Evolutionary conservation across 2,329 filamentous ascomycete species (phyloP).

Genomic region (Drechslerella stenobrocha): DNA sequence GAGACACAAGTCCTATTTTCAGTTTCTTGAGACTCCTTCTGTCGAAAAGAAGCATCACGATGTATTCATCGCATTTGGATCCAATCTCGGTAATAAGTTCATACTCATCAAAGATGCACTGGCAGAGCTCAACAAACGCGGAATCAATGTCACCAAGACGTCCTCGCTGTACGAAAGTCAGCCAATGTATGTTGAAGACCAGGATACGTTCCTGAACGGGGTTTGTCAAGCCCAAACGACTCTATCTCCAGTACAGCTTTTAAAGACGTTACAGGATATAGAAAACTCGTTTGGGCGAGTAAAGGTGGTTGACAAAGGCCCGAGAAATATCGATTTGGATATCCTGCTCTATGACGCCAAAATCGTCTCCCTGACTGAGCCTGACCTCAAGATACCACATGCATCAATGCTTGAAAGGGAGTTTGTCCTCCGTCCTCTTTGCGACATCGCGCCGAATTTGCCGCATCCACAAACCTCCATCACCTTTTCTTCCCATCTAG

Average conservation of each 20-base stretch:
- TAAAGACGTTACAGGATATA: conserved; percentile 81
- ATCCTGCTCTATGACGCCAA: conserved; percentile 79
- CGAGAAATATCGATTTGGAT: conserved; percentile 91
- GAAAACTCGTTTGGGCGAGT: conserved; percentile 72
- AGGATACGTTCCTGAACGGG: conserved; percentile 86
- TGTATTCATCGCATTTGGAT: conserved; percentile 85
- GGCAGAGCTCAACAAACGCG: conserved; percentile 70
- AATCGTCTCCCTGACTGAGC: conserved; percentile 62
- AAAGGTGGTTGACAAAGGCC: conserved; percentile 89
- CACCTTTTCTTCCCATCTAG: conserved; percentile 51
- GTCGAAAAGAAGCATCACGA: conserved; percentile 30
- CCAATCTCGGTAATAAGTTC: conserved; percentile 86
- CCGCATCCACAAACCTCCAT: conserved; percentile 52
- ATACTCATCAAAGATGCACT: conserved; percentile 83
- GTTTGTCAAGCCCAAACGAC: conserved; percentile 85
- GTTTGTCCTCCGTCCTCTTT: conserved; percentile 86
- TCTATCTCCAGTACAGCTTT: conserved; percentile 71
- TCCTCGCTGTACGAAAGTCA: conserved; percentile 92
- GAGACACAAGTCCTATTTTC: conserved; percentile 58
- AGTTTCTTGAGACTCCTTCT: conserved; percentile 46
- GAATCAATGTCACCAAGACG: conserved; percentile 74
- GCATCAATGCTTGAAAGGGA: conserved; percentile 82
- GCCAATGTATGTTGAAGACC: conserved; percentile 93
- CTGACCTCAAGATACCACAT: conserved; percentile 82
- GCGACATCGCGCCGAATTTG: conserved; percentile 61